Evolutionary conservation across 768 basidiomycete species (phyloP), one percentile per base, ranked within the genome.

Genomic region (Boletellus sp.): DNA sequence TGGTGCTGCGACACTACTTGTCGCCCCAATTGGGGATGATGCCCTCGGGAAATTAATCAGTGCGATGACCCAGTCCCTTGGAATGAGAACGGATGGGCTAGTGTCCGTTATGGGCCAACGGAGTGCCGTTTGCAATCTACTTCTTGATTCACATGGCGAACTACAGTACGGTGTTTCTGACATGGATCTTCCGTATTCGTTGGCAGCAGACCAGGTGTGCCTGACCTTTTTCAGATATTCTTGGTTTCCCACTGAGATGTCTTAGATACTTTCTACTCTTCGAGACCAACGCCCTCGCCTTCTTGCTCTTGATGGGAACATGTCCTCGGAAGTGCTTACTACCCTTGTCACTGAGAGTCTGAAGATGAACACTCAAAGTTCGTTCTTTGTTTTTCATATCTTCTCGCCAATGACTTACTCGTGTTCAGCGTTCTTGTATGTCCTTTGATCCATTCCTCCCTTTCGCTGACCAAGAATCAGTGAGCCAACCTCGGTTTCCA

Each of bases 401-500:
- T 48, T 28, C 16, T 32, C 32, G 40, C 38, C 15, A 48, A 24
- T 56, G 32, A 50, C 50, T 35, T 34, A 28, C 39, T 49, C 49
- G 23, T 34, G 3, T 49, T 17, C 51, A 92, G 90, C 81, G 13
- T 85, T 94, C 64, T 93, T 90, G 87, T 89, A 63, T 57, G 84
- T 71, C 28, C 3, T 3, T 33, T 44, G 51, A 22, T 36, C 20
- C 22, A 8, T 31, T 41, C 38, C 39, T 23, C 7, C 28, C 33
- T 17, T 39, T 45, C 48, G 43, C 60, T 51, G 32, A 57, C 32
- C 19, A 23, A 42, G 28, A 45, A 52, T n/a, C 54, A 90, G 89
- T 65, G 96, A 99, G 68, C 95, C 96, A 1, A 98, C 96, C 1
- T 96, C 94, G 0, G 76, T 86, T n/a, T 70, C 77, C 39, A 98